Conservation (phyloP, 768 basidiomycete genomes). For the Rhodocollybia butyracea region DNA sequence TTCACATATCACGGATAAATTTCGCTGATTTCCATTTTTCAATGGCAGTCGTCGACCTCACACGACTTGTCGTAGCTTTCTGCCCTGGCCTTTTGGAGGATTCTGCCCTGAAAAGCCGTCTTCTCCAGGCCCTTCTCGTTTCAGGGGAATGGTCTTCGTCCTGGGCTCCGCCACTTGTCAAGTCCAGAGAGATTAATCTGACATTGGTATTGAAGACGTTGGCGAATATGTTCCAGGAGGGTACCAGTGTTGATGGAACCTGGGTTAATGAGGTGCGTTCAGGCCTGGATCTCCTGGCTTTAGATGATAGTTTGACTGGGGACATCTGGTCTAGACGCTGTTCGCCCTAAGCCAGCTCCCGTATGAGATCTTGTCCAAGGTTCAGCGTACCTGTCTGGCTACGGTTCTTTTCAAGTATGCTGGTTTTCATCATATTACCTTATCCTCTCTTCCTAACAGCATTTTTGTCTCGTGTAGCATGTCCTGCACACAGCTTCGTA, state of each 20-base stretch:
- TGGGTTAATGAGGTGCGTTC: conserved; percentile 52
- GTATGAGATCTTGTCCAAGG: conserved; percentile 58
- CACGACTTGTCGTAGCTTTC: conserved; percentile 69
- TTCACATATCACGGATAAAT: not conserved
- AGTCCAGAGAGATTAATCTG: conserved; percentile 80
- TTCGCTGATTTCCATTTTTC: not conserved
- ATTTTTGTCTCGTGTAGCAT: conserved; percentile 40
- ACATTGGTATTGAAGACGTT: conserved; percentile 76
- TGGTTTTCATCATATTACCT: conserved; percentile 13
- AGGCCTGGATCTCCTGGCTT: not conserved
- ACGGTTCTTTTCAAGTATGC: conserved; percentile 90
- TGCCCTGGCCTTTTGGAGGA: conserved; percentile 49
- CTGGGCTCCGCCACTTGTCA: conserved; percentile 55
- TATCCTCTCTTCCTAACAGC: not conserved
- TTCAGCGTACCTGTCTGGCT: conserved; percentile 71
- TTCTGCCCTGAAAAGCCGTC: conserved; percentile 42
- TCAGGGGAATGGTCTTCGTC: conserved; percentile 64
- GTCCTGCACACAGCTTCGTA: conserved; percentile 54
- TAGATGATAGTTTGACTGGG: not conserved
- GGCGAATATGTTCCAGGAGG: conserved; percentile 74
- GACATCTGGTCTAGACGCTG: conserved; percentile 45
- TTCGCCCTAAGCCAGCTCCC: conserved; percentile 46
- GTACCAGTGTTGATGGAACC: conserved; percentile 33
- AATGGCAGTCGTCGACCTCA: conserved; percentile 91
- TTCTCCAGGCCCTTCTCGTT: conserved; percentile 61